These are phyloP conservation scores for Entomortierella lignicola DNA, from an alignment of 192 early-diverging fungal species.

Conservation along the genomic window DNA sequence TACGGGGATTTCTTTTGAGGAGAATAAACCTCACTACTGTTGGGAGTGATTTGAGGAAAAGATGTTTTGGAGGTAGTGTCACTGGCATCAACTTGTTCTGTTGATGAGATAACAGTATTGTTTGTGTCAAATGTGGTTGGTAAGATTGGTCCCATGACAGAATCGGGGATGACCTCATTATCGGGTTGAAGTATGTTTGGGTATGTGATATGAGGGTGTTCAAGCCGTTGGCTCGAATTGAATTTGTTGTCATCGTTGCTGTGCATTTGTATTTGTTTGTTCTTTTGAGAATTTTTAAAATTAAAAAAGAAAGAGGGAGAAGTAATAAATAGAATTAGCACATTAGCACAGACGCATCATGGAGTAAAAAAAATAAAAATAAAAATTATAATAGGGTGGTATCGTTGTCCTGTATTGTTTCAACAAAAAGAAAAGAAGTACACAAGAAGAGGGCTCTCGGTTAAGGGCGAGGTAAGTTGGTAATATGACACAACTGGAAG, in stretches of 20 bases:
- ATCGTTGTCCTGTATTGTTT: constrained; percentile 16
- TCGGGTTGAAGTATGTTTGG: constrained; percentile 5
- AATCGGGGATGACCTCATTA: not conserved
- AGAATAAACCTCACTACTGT: not conserved
- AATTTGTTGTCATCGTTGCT: not conserved
- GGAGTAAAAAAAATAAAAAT: not conserved
- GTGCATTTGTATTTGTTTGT: not conserved
- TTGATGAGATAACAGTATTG: too few species aligned
- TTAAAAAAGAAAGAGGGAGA: not conserved
- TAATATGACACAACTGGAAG: not conserved
- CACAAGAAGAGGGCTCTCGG: constrained; percentile 10
- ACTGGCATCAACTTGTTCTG: too few species aligned
- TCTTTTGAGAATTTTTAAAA: not conserved
- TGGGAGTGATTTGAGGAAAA: not conserved
- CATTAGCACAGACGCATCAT: too few species aligned
- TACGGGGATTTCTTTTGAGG: not conserved
- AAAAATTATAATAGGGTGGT: not conserved
- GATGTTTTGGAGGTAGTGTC: too few species aligned
- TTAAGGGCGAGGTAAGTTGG: not conserved
- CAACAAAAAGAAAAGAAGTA: constrained; percentile 18
- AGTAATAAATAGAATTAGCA: too few species aligned
- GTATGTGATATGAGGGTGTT: constrained; percentile 37
- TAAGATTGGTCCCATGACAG: not conserved
- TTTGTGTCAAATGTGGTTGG: too few species aligned
- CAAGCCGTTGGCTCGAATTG: not conserved